Conservation (phyloP, 2,329 filamentous ascomycete genomes). For the Gliomastix tumulicola region DNA sequence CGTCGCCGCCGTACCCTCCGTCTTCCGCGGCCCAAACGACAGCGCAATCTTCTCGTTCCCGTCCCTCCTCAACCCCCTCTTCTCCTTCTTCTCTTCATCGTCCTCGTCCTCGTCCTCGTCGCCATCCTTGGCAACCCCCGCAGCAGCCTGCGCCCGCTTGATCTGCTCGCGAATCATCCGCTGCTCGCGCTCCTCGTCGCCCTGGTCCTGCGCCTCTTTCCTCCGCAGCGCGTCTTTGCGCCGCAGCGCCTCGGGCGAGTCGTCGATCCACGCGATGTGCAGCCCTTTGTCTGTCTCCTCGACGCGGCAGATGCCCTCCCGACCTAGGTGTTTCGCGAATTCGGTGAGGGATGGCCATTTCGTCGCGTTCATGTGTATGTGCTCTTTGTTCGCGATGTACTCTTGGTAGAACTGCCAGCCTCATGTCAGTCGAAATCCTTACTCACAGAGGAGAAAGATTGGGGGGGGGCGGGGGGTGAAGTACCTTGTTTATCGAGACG, state of each 20-base stretch:
- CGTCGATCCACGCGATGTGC: conserved; percentile 86
- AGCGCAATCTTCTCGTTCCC: conserved; percentile 73
- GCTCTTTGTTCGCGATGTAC: conserved; percentile 80
- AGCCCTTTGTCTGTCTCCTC: conserved; percentile 85
- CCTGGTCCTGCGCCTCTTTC: conserved; percentile 81
- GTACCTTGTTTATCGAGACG: conserved; percentile 70
- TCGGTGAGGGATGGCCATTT: conserved; percentile 84
- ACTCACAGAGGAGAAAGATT: background rate
- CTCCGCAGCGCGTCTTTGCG: conserved; percentile 73
- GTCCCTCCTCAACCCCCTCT: conserved; percentile 61
- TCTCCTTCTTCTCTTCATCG: conserved; percentile 49
- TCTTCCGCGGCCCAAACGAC: conserved; percentile 49
- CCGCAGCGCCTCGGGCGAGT: conserved; percentile 76
- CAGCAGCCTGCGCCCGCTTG: conserved; percentile 56
- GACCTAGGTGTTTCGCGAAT: conserved; percentile 78
- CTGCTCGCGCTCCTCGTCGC: conserved; percentile 86
- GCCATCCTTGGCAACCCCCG: conserved; percentile 22
- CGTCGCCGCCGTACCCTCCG: background rate
- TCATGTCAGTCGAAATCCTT: background rate
- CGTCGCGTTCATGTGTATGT: conserved; percentile 91
- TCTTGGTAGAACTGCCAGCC: conserved; percentile 92
- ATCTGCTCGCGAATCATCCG: conserved; percentile 80
- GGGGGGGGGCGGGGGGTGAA: background rate
- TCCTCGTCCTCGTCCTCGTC: conserved; percentile 33
- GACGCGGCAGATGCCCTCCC: conserved; percentile 82